A percentile compares a stretch with the other conserved stretches of the same genome.
phyloP scores from a whole-genome alignment of 2,329 filamentous ascomycete genomes.

The Thermothelomyces thermophilus region DNA sequence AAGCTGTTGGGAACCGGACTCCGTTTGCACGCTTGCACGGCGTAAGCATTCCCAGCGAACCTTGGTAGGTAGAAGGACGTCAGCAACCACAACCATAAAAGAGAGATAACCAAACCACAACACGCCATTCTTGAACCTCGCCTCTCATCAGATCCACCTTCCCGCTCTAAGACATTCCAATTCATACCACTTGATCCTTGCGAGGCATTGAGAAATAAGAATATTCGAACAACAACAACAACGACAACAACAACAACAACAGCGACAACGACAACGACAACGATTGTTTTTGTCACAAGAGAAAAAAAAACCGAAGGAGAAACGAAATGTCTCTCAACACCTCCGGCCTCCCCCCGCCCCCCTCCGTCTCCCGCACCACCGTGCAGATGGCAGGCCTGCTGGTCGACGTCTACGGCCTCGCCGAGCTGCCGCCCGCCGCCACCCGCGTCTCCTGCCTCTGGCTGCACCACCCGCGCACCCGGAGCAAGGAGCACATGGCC shows the following conservation, averaged over 20 bases:
- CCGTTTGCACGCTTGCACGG: too few species aligned
- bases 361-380: constrained; percentile 55
- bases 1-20: too few species aligned
- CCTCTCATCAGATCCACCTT: too few species aligned
- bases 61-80: too few species aligned
- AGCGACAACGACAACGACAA: not conserved
- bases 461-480: constrained; percentile 77
- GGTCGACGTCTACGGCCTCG: constrained; percentile 72
- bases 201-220: too few species aligned
- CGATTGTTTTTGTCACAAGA: not conserved
- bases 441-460: constrained; percentile 71
- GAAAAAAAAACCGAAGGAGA: not conserved
- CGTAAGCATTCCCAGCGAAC: too few species aligned
- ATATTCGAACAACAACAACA: too few species aligned
- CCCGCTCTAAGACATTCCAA: too few species aligned
- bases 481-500: constrained; percentile 66
- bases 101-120: too few species aligned
- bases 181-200: too few species aligned
- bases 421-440: constrained; percentile 54
- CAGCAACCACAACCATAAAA: too few species aligned
- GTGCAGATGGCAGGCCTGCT: constrained; percentile 72
- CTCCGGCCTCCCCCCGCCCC: constrained; percentile 32
- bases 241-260: not conserved
- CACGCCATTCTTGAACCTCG: too few species aligned
- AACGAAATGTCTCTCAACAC: constrained; percentile 14